Base-by-base conservation (phyloP, 179 eudicot species). In the Drosera spatulata region DNA sequence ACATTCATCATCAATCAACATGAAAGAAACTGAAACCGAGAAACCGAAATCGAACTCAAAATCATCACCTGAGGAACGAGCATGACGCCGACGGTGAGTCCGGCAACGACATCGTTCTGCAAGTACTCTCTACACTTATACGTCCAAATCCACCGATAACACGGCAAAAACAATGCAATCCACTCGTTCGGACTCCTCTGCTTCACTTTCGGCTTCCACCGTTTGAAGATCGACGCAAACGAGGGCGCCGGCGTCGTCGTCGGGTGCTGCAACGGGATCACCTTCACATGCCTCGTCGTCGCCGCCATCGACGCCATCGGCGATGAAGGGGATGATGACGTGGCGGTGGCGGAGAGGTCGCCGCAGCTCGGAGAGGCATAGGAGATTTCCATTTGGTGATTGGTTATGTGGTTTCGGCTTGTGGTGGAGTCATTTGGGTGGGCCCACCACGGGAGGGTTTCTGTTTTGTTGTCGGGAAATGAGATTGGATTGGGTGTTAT, bases 81-180 rank as follows among this genome's bases (percentile, higher is more conserved):
- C 99, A 93, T 93, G 69, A 93, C 71, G 47, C 96, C 99, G 66
- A 93, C 99, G 56, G 99, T 84, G 60, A 85, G 42, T 41, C 99
- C 99, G 12, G 97, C 80, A 73, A 84, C 76, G 57, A 89, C 73
- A 77, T 93, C 99, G 33, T 62, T 56, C 73, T 86, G 97, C 55
- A 93, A 65, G 64, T 78, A 82, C 5, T 93, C 99, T 0, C 68
- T 67, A 70, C 72, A 68, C 13, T 65, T 67, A 46, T 93, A 93
- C 7, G 82, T 66, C 3, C 88, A 61, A 50, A 89, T 76, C 99
- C 99, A 93, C 38, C 99, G 86, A 65, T 72, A 86, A 60, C 99
- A 89, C 41, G 99, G 99, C 8, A 93, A 52, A 58, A 83, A 82
- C n/a, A 75, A 48, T n/a, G 78, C 83, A 70, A 93, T 81, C 99